phyloP scores from a whole-genome alignment of 108 stramenopile genomes.

The Cyclotella atomus region DNA sequence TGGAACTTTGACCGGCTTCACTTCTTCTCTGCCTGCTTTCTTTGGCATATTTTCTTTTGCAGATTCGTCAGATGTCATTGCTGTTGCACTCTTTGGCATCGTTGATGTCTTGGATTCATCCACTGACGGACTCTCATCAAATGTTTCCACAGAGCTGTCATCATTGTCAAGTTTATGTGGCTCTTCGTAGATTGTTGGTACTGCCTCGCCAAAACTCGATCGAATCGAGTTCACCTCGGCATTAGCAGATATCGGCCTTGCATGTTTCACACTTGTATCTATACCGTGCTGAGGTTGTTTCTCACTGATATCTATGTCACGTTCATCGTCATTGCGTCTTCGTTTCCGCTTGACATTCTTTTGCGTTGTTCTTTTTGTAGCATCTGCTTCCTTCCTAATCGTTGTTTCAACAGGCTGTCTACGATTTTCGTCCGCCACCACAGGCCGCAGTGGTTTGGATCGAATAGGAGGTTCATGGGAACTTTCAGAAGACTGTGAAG shows the following conservation, averaged over 20 bases:
- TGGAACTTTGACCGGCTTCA: neutral
- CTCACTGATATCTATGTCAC: neutral
- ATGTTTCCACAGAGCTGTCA: neutral
- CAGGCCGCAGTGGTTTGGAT: too few species aligned
- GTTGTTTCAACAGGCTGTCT: too few species aligned
- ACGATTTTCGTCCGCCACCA: too few species aligned
- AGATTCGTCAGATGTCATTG: neutral
- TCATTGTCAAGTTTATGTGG: neutral
- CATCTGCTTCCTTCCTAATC: too few species aligned
- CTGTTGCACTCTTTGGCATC: neutral
- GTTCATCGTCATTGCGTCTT: neutral
- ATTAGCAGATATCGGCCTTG: neutral
- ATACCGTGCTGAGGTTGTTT: neutral
- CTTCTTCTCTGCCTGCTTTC: neutral
- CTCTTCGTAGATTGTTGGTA: slow-evolving; percentile 29
- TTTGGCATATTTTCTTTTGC: neutral
- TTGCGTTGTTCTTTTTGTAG: neutral
- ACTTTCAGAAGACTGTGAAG: neutral
- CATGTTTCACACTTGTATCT: neutral
- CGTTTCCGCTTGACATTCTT: neutral
- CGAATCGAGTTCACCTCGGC: neutral
- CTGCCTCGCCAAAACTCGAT: slow-evolving; percentile 7
- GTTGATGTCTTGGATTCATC: neutral
- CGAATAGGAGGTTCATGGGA: too few species aligned
- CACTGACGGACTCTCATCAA: neutral